A percentile compares a stretch with the other conserved stretches of the same genome.
Evolutionary conservation across 148 eudicot genomes (phyloP).

Genomic region (Rhododendron henanense): DNA sequence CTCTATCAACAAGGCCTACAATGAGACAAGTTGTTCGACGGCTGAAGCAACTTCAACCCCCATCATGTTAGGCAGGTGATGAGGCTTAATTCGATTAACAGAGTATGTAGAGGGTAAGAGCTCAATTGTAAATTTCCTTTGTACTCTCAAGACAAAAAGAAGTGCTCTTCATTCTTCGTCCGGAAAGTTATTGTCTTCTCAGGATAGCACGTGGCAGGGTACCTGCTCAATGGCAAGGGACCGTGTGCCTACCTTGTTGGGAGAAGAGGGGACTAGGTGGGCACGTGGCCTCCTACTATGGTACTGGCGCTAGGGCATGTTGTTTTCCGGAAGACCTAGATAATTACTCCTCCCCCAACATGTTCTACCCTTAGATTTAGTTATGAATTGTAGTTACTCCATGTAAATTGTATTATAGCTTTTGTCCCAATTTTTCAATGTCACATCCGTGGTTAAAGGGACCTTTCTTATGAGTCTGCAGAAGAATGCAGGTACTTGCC

Average conservation of each 20-base stretch:
- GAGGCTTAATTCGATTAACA: not conserved
- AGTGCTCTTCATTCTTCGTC: not conserved
- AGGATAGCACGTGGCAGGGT: not conserved
- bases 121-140: conserved; percentile 14
- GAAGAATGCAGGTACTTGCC: conserved; percentile 13
- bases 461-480: conserved; percentile 7
- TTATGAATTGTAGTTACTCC: conserved; percentile 9
- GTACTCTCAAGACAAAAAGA: not conserved
- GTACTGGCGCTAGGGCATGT: not conserved
- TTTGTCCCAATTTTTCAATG: conserved; percentile 11
- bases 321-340: not conserved
- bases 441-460: not conserved
- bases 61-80: conserved; percentile 14
- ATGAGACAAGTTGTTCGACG: conserved; percentile 51
- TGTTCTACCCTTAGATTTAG: not conserved
- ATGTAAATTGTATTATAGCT: conserved; percentile 15
- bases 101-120: conserved; percentile 3
- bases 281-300: not conserved
- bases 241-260: not conserved
- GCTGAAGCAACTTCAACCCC: conserved; percentile 52
- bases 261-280: not conserved
- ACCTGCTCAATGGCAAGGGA: not conserved
- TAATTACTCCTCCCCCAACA: not conserved
- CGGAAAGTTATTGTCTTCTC: not conserved
- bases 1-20: conserved; percentile 46